These are phyloP conservation scores for Sarocladium kiliense DNA, from an alignment of 2,329 filamentous ascomycete species.

Conservation along the genomic window DNA sequence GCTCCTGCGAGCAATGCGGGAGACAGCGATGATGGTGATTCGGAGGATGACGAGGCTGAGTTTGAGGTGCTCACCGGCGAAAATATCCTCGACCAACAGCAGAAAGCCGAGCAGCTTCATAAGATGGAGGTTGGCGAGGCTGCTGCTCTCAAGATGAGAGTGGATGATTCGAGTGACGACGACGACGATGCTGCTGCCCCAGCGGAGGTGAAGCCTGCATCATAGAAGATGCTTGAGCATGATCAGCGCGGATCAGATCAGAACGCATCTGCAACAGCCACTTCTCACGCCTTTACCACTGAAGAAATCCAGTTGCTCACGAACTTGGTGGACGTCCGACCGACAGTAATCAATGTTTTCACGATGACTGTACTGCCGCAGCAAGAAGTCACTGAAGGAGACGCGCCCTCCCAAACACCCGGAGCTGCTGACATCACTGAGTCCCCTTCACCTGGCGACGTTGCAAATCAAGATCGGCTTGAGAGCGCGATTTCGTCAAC, in stretches of 20 bases:
- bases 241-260: background rate
- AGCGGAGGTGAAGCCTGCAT: conserved; percentile 7
- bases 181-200: conserved; percentile 20
- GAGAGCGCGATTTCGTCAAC: too few relatives aligned
- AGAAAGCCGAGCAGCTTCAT: conserved; percentile 48
- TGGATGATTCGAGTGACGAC: conserved; percentile 34
- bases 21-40: conserved; percentile 28
- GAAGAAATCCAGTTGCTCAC: background rate
- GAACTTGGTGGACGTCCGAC: background rate
- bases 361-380: background rate
- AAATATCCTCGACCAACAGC: conserved; percentile 38
- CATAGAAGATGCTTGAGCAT: conserved; percentile 4
- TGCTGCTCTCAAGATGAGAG: conserved; percentile 38
- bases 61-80: conserved; percentile 42
- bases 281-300: background rate
- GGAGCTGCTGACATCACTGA: too few relatives aligned
- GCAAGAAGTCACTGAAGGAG: background rate
- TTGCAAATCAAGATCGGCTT: too few relatives aligned
- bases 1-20: conserved; percentile 17
- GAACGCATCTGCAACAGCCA: background rate
- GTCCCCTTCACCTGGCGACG: too few relatives aligned
- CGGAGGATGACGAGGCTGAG: conserved; percentile 32
- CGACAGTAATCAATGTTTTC: background rate
- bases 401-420: background rate
- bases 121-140: conserved; percentile 57